Conservation (phyloP, 2,329 filamentous ascomycete genomes). For the Didymosphaeria variabile region DNA sequence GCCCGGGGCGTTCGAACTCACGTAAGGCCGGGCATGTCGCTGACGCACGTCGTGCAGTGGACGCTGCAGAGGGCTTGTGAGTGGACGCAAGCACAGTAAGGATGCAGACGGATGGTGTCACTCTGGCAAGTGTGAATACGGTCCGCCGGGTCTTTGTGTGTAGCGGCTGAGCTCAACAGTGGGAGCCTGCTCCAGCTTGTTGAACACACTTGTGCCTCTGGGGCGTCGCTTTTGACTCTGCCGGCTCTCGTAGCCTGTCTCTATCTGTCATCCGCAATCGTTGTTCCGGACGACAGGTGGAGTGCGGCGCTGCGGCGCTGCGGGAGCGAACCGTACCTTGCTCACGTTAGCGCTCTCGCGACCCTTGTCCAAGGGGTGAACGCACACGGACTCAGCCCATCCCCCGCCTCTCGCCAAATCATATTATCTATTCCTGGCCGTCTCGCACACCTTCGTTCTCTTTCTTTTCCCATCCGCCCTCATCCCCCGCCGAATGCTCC, state of each 20-base stretch:
- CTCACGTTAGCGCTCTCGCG: conserved; percentile 23
- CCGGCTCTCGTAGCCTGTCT: not conserved
- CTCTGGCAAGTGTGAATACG: conserved; percentile 5
- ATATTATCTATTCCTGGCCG: conserved; percentile 19
- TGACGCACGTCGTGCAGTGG: not conserved
- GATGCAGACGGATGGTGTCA: conserved; percentile 7
- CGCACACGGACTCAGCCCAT: conserved; percentile 26
- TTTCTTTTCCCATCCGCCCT: conserved; percentile 19
- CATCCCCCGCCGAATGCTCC: conserved; percentile 40
- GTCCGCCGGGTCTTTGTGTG: conserved; percentile 12
- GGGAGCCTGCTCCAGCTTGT: not conserved
- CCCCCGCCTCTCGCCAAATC: conserved; percentile 31
- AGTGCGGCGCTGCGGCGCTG: not conserved
- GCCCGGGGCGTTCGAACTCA: not conserved
- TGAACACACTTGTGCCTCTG: not conserved
- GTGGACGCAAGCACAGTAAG: conserved; percentile 9
- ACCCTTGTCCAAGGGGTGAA: conserved; percentile 8
- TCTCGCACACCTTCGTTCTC: conserved; percentile 20
- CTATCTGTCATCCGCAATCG: not conserved
- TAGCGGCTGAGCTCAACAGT: conserved; percentile 3
- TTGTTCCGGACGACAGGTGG: not conserved
- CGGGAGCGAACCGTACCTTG: conserved; percentile 1
- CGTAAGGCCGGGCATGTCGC: conserved; percentile 10
- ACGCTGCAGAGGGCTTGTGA: not conserved
- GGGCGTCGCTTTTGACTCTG: not conserved